Conservation (phyloP, 495 filamentous ascomycete genomes). For the Annulohypoxylon stygium region DNA sequence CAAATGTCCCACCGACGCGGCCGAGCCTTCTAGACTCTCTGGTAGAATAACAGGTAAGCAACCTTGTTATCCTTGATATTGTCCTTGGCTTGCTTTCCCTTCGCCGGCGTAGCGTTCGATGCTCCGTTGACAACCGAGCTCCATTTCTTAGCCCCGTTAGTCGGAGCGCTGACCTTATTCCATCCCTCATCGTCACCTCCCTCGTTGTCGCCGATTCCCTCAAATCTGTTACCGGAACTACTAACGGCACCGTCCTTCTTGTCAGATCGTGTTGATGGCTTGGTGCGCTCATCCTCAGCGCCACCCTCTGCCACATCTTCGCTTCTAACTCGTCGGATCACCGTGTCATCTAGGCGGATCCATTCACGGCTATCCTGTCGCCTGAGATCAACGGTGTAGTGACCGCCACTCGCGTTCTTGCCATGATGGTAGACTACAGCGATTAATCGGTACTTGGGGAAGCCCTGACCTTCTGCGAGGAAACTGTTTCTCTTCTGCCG, state of each 20-base stretch:
- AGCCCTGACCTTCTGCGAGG: slow-evolving; percentile 68
- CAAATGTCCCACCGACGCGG: background rate
- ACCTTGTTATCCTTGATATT: slow-evolving; percentile 92
- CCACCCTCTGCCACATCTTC: slow-evolving; percentile 93
- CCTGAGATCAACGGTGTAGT: slow-evolving; percentile 96
- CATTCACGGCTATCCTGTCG: slow-evolving; percentile 94
- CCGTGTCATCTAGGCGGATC: slow-evolving; percentile 95
- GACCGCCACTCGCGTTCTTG: slow-evolving; percentile 92
- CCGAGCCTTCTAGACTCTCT: slow-evolving; percentile 69
- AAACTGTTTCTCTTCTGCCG: slow-evolving; percentile 75
- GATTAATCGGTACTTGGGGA: slow-evolving; percentile 85
- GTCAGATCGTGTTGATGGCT: slow-evolving; percentile 63
- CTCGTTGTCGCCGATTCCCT: slow-evolving; percentile 76
- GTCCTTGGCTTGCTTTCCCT: slow-evolving; percentile 74
- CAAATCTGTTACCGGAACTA: slow-evolving; percentile 72
- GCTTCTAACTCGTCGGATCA: slow-evolving; percentile 84
- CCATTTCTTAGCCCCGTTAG: slow-evolving; percentile 74
- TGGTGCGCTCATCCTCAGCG: slow-evolving; percentile 79
- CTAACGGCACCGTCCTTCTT: slow-evolving; percentile 58
- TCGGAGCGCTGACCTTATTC: slow-evolving; percentile 82
- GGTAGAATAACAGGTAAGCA: slow-evolving; percentile 95
- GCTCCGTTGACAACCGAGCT: slow-evolving; percentile 73
- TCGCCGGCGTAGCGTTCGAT: slow-evolving; percentile 50
- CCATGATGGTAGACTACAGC: slow-evolving; percentile 98
- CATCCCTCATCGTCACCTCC: slow-evolving; percentile 78